Conservation (phyloP, 352 stramenopile species). For the Globisporangium nagaii region DNA sequence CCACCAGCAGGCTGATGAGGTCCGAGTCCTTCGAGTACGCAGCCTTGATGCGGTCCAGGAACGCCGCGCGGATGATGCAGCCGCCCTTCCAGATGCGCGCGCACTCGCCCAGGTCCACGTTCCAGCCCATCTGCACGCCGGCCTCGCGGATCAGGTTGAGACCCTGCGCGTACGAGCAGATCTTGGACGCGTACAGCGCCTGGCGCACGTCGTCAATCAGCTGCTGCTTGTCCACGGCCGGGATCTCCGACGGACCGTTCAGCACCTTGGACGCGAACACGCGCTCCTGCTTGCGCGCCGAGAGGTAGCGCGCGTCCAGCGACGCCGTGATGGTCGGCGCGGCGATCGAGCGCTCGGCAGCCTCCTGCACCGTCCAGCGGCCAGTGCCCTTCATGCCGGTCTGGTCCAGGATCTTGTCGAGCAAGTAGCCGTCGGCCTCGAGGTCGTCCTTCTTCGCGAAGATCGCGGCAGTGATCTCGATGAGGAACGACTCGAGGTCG, state of each 20-base stretch:
- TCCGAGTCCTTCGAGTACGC: conserved; percentile 91
- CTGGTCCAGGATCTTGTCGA: conserved; percentile 98
- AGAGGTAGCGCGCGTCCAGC: conserved; percentile 96
- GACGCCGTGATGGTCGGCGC: conserved; percentile 97
- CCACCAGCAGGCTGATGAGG: conserved; percentile 96
- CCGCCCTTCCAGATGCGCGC: conserved; percentile 98
- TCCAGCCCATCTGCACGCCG: conserved; percentile 94
- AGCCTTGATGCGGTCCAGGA: conserved; percentile 97
- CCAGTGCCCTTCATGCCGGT: conserved; percentile 99
- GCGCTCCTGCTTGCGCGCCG: conserved; percentile 94
- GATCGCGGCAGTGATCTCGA: conserved; percentile 98
- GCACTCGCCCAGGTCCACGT: conserved; percentile 95
- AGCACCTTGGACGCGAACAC: conserved; percentile 92
- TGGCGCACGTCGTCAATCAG: conserved; percentile 95
- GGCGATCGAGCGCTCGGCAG: conserved; percentile 94
- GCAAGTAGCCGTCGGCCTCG: conserved; percentile 72
- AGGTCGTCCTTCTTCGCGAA: conserved; percentile 97
- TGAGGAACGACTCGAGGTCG: conserved; percentile 96
- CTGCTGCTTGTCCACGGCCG: conserved; percentile 90
- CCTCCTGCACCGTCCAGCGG: conserved; percentile 94
- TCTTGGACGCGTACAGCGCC: conserved; percentile 98
- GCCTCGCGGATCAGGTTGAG: conserved; percentile 94
- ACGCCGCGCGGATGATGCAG: conserved; percentile 98
- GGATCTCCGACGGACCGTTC: conserved; percentile 91
- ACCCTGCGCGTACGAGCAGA: conserved; percentile 97